Evolutionary conservation across 257 asterid species (phyloP).

Genomic region (Ligustrum vulgare): DNA sequence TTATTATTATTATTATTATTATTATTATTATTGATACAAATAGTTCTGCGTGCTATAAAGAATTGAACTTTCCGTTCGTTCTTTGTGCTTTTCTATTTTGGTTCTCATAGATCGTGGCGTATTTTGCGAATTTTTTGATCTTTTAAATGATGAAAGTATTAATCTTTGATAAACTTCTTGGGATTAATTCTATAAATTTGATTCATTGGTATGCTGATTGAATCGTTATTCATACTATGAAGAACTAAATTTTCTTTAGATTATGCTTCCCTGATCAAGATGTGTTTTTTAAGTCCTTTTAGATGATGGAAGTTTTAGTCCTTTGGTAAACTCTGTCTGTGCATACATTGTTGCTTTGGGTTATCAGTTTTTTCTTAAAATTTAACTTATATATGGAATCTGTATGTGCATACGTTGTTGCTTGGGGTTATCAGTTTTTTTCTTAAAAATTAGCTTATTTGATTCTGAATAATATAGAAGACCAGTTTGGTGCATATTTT

Average conservation of each 20-base stretch:
- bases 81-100: background rate
- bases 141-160: background rate
- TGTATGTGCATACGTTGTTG: background rate
- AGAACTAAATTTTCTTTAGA: background rate
- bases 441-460: background rate
- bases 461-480: background rate
- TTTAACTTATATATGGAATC: too few species aligned
- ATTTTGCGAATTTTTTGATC: background rate
- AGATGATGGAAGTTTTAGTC: background rate
- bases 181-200: background rate
- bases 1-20: too few species aligned
- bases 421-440: background rate
- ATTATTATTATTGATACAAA: too few species aligned
- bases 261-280: background rate
- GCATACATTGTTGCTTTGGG: background rate
- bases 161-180: background rate
- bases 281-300: background rate
- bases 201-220: background rate
- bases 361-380: background rate
- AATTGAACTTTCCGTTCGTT: background rate
- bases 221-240: background rate
- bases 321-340: background rate
- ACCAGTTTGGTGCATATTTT: background rate
- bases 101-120: background rate
- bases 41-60: background rate